Conservation (phyloP, 257 asterid genomes). For the Solanum okadae region DNA sequence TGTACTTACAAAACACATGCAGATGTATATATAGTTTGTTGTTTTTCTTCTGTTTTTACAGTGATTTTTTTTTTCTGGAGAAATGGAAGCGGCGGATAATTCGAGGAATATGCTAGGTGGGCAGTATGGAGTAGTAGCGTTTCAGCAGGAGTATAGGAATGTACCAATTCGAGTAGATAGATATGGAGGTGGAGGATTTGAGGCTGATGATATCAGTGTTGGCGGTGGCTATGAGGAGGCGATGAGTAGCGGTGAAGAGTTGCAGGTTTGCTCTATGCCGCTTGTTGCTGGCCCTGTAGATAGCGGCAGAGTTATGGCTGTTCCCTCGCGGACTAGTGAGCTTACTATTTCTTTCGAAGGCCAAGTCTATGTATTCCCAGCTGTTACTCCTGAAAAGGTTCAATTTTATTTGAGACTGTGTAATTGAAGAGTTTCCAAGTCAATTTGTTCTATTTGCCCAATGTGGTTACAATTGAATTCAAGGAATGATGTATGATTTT, state of each 20-base stretch:
- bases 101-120: background rate
- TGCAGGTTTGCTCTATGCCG: constrained; percentile 8
- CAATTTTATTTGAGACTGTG: background rate
- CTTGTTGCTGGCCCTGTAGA: constrained; percentile 4
- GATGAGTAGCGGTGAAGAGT: constrained; percentile 23
- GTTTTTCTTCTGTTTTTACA: background rate
- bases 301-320: constrained; percentile 6
- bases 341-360: constrained; percentile 56
- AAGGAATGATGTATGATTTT: background rate
- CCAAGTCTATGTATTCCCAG: constrained; percentile 51
- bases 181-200: constrained; percentile 35
- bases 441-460: background rate
- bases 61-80: background rate
- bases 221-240: constrained; percentile 4
- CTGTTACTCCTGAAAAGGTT: constrained; percentile 57
- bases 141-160: constrained; percentile 5
- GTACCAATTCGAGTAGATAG: constrained; percentile 33
- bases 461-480: background rate
- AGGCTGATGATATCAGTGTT: constrained; percentile 18
- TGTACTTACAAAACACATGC: background rate
- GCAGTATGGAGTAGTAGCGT: background rate
- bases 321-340: constrained; percentile 29
- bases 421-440: background rate
- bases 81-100: constrained; percentile 1
- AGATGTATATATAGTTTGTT: background rate